Evolutionary conservation across 1,139 yeast genomes (phyloP).

Genomic region (Pneumocystis murina): DNA sequence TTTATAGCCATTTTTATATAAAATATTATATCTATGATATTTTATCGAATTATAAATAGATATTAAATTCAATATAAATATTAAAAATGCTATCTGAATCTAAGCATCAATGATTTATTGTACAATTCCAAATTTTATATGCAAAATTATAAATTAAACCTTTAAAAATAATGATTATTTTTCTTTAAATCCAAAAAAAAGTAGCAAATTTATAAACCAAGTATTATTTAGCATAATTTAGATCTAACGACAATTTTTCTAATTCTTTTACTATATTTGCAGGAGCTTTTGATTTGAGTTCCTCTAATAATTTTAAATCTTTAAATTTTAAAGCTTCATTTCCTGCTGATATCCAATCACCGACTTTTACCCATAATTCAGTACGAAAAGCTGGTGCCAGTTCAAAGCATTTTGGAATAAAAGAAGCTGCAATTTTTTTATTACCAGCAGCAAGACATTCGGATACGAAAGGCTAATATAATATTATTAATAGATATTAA

Average conservation of each 20-base stretch:
- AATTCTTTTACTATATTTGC: background rate
- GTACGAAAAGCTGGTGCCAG: conserved; percentile 30
- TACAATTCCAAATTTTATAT: background rate
- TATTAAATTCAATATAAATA: background rate
- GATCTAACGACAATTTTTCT: background rate
- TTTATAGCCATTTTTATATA: background rate
- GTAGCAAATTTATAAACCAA: background rate
- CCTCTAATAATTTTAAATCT: conserved; percentile 33
- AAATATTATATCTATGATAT: background rate
- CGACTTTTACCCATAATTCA: conserved; percentile 37
- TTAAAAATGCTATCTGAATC: background rate
- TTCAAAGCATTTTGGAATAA: conserved; percentile 26
- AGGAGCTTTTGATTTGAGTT: conserved; percentile 25
- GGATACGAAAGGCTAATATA: conserved; percentile 35
- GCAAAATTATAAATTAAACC: background rate
- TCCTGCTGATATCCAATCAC: conserved; percentile 42
- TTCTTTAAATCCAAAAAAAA: background rate
- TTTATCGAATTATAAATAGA: background rate
- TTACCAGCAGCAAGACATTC: conserved; percentile 39
- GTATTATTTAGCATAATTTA: background rate
- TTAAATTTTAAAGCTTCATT: conserved; percentile 44
- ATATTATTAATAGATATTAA: background rate
- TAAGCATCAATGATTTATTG: background rate
- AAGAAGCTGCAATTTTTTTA: conserved; percentile 29
- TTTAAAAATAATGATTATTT: background rate